A percentile compares a stretch with the other conserved stretches of the same genome.
Evolutionary conservation across 225 moss, liverwort and hornwort genomes (phyloP).

Genomic region (Straminergon stramineum): DNA sequence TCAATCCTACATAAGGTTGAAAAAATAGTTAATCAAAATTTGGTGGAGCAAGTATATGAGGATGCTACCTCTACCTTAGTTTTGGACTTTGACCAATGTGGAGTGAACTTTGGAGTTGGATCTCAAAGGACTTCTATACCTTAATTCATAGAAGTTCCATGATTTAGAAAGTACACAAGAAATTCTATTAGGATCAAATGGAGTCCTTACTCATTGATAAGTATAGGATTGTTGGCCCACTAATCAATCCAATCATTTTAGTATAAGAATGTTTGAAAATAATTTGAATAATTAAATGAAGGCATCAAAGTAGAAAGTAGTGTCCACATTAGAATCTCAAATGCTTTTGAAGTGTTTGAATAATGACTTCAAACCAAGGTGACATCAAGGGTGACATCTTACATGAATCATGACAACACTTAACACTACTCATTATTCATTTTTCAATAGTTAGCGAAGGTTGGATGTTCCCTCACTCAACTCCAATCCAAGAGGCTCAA

Average conservation of each 20-base stretch:
- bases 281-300: neutral
- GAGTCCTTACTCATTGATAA: neutral
- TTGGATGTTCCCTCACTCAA: neutral
- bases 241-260: neutral
- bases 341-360: neutral
- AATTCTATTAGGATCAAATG: neutral
- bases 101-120: neutral
- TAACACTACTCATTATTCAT: neutral
- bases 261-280: neutral
- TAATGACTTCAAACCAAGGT: neutral
- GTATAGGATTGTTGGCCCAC: accelerated
- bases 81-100: neutral
- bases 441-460: accelerated
- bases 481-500: neutral
- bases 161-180: neutral
- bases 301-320: neutral
- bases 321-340: neutral
- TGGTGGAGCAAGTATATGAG: neutral
- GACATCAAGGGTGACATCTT: neutral
- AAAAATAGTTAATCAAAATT: neutral
- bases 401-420: neutral
- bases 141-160: neutral
- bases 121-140: neutral
- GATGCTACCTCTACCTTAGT: neutral
- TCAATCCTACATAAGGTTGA: neutral